A percentile compares a stretch with the other conserved stretches of the same genome.
Conservation (phyloP, 1,139 yeast species). For the Lodderomyces elongisporus region DNA sequence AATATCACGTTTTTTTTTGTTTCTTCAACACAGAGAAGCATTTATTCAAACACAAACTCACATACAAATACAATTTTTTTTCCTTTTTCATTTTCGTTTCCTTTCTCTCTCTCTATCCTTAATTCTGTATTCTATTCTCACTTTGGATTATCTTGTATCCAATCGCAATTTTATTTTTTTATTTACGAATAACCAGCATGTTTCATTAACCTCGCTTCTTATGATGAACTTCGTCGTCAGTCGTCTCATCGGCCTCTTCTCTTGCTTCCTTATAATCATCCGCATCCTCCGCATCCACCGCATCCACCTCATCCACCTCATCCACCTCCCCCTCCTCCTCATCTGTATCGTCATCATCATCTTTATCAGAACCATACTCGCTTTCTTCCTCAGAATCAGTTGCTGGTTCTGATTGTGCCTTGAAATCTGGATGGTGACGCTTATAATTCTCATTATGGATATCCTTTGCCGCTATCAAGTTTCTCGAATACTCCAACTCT, state of each 20-base stretch:
- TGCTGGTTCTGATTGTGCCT: slow-evolving; percentile 19
- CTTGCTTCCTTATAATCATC: neutral
- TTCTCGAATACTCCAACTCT: slow-evolving; percentile 72
- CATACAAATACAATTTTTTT: no score
- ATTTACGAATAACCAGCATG: no score
- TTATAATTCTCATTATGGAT: slow-evolving; percentile 21
- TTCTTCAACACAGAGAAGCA: no score
- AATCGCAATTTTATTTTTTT: no score
- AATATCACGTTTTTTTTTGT: no score
- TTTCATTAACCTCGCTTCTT: no score
- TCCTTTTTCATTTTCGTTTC: no score
- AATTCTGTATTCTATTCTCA: no score
- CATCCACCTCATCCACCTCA: slow-evolving; percentile 6
- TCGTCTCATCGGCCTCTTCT: neutral
- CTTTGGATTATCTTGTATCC: no score
- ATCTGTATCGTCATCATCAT: slow-evolving; percentile 12
- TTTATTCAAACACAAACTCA: no score
- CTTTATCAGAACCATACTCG: slow-evolving; percentile 13
- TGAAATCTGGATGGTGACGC: slow-evolving; percentile 18
- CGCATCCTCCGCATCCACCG: no score
- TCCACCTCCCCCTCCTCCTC: slow-evolving; percentile 4
- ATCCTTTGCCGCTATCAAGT: slow-evolving; percentile 27
- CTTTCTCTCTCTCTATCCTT: no score
- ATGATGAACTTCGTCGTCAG: neutral
- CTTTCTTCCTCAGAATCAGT: slow-evolving; percentile 17